Conservation (phyloP, 23 red algal genomes). For the Gracilaria domingensis region DNA sequence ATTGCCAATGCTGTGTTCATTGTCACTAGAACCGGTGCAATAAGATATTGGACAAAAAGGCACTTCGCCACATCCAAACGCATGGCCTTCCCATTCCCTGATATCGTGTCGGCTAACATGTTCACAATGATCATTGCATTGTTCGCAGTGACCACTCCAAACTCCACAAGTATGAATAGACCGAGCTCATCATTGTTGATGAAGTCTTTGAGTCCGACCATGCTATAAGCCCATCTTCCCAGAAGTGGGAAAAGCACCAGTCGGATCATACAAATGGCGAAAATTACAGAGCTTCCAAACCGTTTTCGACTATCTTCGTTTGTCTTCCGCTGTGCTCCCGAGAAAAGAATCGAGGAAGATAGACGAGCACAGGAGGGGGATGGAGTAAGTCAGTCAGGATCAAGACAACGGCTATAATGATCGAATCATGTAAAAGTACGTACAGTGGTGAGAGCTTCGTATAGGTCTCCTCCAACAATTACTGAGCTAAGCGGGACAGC, state of each 20-base stretch:
- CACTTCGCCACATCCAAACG: constrained; percentile 12
- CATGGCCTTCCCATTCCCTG: background rate
- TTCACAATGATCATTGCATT: constrained; percentile 29
- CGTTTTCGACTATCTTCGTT: background rate
- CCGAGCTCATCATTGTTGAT: constrained; percentile 8
- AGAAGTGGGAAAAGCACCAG: constrained; percentile 14
- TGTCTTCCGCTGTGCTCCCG: background rate
- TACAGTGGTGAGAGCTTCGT: constrained; percentile 31
- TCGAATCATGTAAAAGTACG: background rate
- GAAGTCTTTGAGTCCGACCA: constrained; percentile 18
- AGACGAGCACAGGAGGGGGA: background rate
- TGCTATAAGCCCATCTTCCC: background rate
- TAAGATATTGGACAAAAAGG: constrained; percentile 24
- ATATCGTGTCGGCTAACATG: background rate
- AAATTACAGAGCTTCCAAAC: background rate
- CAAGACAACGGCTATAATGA: background rate
- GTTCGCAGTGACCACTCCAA: constrained; percentile 16
- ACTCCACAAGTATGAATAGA: background rate
- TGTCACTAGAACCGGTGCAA: constrained; percentile 10
- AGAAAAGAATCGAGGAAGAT: background rate
- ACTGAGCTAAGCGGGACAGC: constrained; percentile 22
- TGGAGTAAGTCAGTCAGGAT: background rate
- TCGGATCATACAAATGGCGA: constrained; percentile 1
- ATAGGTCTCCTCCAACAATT: constrained; percentile 33
- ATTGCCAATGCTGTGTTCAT: constrained; percentile 21